A percentile compares a stretch with the other conserved stretches of the same genome.
Evolutionary conservation across 805 yeast genomes (phyloP).

Genomic region (Saccharomycopsis fibuligera): DNA sequence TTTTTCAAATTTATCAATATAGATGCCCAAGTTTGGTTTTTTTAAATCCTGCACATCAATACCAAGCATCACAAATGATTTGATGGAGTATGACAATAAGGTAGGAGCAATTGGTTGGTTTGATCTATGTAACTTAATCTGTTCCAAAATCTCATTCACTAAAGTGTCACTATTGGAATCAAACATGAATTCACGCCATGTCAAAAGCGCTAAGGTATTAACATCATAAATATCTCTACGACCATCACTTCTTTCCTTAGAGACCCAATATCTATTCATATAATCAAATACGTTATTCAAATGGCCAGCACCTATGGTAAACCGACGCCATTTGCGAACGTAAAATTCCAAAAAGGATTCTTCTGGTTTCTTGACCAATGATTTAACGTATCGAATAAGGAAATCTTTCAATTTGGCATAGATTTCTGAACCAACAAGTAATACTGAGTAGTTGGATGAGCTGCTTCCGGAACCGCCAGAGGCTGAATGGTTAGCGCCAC

Average conservation of each 20-base stretch:
- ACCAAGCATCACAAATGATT: conserved; percentile 83
- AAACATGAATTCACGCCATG: conserved; percentile 85
- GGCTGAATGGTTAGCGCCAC: background rate
- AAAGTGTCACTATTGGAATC: conserved; percentile 53
- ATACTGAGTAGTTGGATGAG: conserved; percentile 26
- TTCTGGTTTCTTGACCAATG: conserved; percentile 42
- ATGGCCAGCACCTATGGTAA: conserved; percentile 84
- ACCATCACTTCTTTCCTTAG: conserved; percentile 91
- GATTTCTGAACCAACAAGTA: conserved; percentile 83
- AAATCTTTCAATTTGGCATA: conserved; percentile 67
- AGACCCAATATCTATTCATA: conserved; percentile 96
- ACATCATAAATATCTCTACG: conserved; percentile 86
- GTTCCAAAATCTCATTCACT: conserved; percentile 65
- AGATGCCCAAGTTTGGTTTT: conserved; percentile 76
- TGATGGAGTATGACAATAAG: conserved; percentile 65
- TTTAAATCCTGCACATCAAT: conserved; percentile 86
- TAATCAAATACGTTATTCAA: conserved; percentile 91
- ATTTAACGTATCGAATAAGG: conserved; percentile 51
- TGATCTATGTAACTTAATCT: conserved; percentile 72
- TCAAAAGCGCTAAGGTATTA: conserved; percentile 75
- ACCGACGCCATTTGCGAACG: conserved; percentile 83
- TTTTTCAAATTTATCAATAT: conserved; percentile 71
- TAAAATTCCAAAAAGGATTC: conserved; percentile 78
- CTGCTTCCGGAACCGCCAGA: background rate
- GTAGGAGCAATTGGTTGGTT: conserved; percentile 66